Evolutionary conservation across 176 grass and related monocot genomes (phyloP), one percentile per base, ranked within the genome.

Genomic region (Oryza glaberrima): DNA sequence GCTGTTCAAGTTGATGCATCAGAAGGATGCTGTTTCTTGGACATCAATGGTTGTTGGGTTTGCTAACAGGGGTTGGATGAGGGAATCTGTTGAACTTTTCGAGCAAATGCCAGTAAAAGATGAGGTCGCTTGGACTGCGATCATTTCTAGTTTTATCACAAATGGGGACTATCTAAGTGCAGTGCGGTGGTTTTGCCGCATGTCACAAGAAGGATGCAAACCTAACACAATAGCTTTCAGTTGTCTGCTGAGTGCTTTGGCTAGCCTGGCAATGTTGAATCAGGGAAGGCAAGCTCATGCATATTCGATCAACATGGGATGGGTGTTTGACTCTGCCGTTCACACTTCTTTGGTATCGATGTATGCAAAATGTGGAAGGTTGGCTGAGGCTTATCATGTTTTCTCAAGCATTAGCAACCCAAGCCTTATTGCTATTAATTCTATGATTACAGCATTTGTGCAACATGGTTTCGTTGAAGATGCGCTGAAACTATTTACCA

Each of bases 41-140:
- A 94, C 92, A 38, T 90, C 75, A 1, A 81, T 94, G 74, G 46
- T 92, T 13, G 87, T 94, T 52, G 92, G 87, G 6, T 87, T 94
- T 63, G 79, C 87, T 82, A 88, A 90, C 26, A 89, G 82, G 83
- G 92, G 92, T 34, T 92, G 92, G 87, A 90, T 92, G 88, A 88
- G 77, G 65, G 90, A 92, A 30, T 77, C 92, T 69, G 36, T 83
- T 85, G 74, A 84, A n/a, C 35, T 88, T 36, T 92, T 94, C 2
- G 84, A 90, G 68, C 82, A 92, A 89, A 94, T 94, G 85, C 92
- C 92, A 44, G 54, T 38, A 85, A 94, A 94, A 88, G 90, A 94
- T 26, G 87, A 73, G 73, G 22, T 94, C 52, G 87, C 85, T 22
- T 94, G 90, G 90, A 75, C 87, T 70, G 92, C 90, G 44, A 46